phyloP scores from a whole-genome alignment of 331 rosid species.

The Phaseolus coccineus region DNA sequence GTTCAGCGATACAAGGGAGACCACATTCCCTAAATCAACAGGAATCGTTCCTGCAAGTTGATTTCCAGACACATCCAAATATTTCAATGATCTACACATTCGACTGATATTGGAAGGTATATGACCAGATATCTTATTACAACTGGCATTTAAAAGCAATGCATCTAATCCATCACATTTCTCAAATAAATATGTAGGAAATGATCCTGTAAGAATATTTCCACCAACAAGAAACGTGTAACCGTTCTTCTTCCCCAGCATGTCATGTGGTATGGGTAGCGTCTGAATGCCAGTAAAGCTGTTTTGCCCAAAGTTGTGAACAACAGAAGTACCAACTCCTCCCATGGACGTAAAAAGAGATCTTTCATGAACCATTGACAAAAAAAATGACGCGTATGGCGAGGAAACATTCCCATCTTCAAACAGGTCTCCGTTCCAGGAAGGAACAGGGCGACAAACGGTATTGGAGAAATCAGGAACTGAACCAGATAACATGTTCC shows the following conservation, averaged over 20 bases:
- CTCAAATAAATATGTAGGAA: slow-evolving; percentile 67
- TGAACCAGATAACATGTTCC: slow-evolving; percentile 66
- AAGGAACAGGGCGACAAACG: slow-evolving; percentile 51
- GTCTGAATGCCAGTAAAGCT: slow-evolving; percentile 64
- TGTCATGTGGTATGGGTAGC: slow-evolving; percentile 62
- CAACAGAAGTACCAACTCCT: slow-evolving; percentile 48
- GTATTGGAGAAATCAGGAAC: slow-evolving; percentile 57
- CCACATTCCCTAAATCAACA: slow-evolving; percentile 50
- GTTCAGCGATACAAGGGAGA: slow-evolving; percentile 70
- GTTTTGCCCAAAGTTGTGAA: slow-evolving; percentile 79
- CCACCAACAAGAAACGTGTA: slow-evolving; percentile 70
- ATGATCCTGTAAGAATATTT: slow-evolving; percentile 67
- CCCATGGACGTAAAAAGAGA: slow-evolving; percentile 38
- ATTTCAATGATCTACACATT: slow-evolving; percentile 66
- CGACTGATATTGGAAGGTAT: slow-evolving; percentile 61
- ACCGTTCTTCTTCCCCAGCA: slow-evolving; percentile 53
- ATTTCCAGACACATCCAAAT: slow-evolving; percentile 79
- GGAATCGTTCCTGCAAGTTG: slow-evolving; percentile 66
- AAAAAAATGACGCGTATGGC: slow-evolving; percentile 59
- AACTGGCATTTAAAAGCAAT: slow-evolving; percentile 72
- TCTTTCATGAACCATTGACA: slow-evolving; percentile 53
- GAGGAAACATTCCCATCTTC: slow-evolving; percentile 33
- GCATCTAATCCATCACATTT: slow-evolving; percentile 65
- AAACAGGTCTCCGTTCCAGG: slow-evolving; percentile 44
- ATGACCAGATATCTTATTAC: slow-evolving; percentile 64